Base-by-base conservation (phyloP, 1,284 basidiomycete species). In the Sphagnurus paluster region DNA sequence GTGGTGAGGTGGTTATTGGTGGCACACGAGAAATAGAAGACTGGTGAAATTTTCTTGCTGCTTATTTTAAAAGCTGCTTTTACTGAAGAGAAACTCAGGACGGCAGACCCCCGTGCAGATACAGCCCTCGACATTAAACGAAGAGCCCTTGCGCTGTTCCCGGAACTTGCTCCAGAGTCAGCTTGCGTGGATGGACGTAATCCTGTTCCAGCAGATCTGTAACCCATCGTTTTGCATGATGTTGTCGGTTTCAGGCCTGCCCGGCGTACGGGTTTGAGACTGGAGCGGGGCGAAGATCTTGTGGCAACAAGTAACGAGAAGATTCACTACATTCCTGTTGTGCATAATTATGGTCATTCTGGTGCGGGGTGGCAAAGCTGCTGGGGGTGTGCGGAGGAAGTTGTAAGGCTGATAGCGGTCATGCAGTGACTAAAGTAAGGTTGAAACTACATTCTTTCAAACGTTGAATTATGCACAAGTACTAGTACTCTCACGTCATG, bases 291-390 rank as follows among this genome's bases (percentile, higher is more conserved):
- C 13, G 38, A 42, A 2, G 51, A 54, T 45, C 7, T 56, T 5
- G 19, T 39, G 7, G 23, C 42, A 2, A 42, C 24, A 14, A 24
- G 25, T 6, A 16, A 32, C 9, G 20, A 17, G 14, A 7, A 13
- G 2, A 10, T 17, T 3, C 30, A 19, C 14, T 29, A 21, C 8
- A 39, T 57, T 7, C 52, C 52, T 2, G 52, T 57, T 7, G 9
- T 59, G 4, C 58, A 59, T 39, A 57, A 57, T 35, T 42, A 50
- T 14, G 54, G 58, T 2, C 58, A 59, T 45, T 49, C 53, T 11
- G 57, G 57, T 28, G 56, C 56, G 8, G 56, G 56, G 8, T 58
- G 56, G 56, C 56, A 58, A 41, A 51, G 49, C 5, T 56, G 39
- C 24, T 56, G 55, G 56, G 56, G 55, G 4, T 55, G 56, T 32